These are phyloP conservation scores for Grosmannia serpens DNA, from an alignment of 2,329 filamentous ascomycete species.

Conservation along the genomic window DNA sequence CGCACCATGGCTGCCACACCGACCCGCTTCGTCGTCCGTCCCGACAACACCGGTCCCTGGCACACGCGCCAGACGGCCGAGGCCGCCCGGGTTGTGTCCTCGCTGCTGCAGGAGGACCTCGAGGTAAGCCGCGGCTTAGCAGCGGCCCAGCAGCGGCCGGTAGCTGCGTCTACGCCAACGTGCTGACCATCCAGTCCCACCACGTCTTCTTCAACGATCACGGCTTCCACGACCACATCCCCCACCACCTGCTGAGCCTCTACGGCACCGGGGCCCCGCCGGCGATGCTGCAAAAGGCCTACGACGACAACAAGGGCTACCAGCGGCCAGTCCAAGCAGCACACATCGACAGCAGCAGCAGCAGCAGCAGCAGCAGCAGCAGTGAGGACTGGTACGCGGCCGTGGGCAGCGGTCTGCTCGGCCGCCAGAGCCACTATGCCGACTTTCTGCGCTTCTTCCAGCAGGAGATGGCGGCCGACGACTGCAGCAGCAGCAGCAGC, in stretches of 20 bases:
- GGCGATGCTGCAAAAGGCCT: conserved; percentile 49
- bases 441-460: conserved; percentile 72
- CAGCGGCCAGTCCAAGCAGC: conserved; percentile 44
- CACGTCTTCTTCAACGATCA: conserved; percentile 70
- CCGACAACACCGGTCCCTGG: conserved; percentile 39
- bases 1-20: conserved; percentile 30
- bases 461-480: conserved; percentile 53
- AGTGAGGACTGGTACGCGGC: conserved; percentile 39
- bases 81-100: conserved; percentile 49
- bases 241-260: conserved; percentile 64
- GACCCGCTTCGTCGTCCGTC: conserved; percentile 33
- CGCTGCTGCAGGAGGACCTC: conserved; percentile 67
- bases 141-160: no score
- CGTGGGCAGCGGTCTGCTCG: conserved; percentile 38
- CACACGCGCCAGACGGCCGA: conserved; percentile 37
- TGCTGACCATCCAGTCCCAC: conserved; percentile 27
- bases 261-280: conserved; percentile 62
- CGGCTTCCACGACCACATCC: conserved; percentile 75
- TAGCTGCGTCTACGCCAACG: no score
- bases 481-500: no score
- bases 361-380: conserved; percentile 6
- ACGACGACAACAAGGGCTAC: conserved; percentile 52
- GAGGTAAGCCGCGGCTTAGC: conserved; percentile 29
- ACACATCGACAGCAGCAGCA: conserved; percentile 27
- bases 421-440: conserved; percentile 51